phyloP scores from a whole-genome alignment of 306 rosid species.

The Trichosanthes cucumerina region DNA sequence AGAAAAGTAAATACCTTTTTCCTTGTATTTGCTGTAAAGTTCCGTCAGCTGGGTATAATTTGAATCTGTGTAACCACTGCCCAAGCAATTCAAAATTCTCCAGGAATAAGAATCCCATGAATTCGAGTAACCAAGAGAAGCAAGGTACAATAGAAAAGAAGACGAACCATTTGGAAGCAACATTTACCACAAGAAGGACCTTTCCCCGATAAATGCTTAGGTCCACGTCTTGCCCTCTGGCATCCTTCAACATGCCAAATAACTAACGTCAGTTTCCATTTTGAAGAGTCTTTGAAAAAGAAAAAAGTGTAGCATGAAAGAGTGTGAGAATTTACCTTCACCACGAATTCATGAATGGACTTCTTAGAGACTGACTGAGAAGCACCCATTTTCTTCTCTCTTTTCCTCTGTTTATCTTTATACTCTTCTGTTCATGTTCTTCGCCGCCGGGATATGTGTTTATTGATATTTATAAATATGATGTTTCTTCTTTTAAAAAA shows the following conservation, averaged over 20 bases:
- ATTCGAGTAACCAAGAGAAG: background rate
- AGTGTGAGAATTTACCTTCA: constrained; percentile 40
- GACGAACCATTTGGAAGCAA: constrained; percentile 86
- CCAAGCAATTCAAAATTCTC: background rate
- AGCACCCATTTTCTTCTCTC: constrained; percentile 47
- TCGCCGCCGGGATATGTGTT: background rate
- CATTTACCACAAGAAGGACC: constrained; percentile 75
- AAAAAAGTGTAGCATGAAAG: background rate
- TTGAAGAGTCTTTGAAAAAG: background rate
- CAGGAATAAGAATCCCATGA: background rate
- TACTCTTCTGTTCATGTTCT: background rate
- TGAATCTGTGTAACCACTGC: constrained; percentile 64
- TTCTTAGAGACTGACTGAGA: constrained; percentile 45
- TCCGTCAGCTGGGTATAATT: constrained; percentile 82
- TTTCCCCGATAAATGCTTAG: constrained; percentile 60
- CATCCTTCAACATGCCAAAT: constrained; percentile 30
- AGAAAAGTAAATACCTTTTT: constrained; percentile 31
- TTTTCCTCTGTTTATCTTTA: background rate
- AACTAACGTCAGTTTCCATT: background rate
- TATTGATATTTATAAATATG: background rate
- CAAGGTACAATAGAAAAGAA: background rate
- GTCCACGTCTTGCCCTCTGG: constrained; percentile 56
- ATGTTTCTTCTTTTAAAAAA: too few relatives aligned
- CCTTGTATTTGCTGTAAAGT: constrained; percentile 60
- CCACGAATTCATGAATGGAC: constrained; percentile 64